Base-by-base conservation (phyloP, 2,329 filamentous ascomycete species). In the Aschersonia sp. region DNA sequence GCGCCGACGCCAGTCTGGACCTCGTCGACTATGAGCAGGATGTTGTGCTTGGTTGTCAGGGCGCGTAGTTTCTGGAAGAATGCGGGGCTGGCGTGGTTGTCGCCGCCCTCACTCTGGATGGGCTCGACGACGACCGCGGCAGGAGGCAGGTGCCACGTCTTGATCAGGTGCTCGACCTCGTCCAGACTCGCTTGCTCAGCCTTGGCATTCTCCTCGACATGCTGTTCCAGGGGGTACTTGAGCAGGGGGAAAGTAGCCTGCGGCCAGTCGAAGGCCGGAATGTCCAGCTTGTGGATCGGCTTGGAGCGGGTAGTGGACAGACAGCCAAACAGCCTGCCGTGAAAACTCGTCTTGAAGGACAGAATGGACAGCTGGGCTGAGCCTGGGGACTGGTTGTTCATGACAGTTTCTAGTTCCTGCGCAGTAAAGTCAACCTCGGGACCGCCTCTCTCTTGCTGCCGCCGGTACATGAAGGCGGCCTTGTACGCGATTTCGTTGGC, bases 401-500 rank as follows among this genome's bases (percentile, higher is more conserved):
- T 94, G 58, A 78, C 72, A 8, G 79, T 81, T 44, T 70, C 62
- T 51, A 89, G 72, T 66, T 95, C 89, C 58, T 85, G 79, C 46
- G 79, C 68, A 35, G 83, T 85, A 70, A 94, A 94, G 49, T 90
- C 85, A 48, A 82, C 84, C 39, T 82, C 65, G 43, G 78, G 71
- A 6, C 87, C 87, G 55, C 87, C 87, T 52, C 89, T 85, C 67
- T 92, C 79, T 53, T 80, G 75, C 65, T 87, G 85, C 45, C 85
- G 81, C 60, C 83, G 82, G 76, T 83, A 94, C 82, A 95, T 95
- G 70, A 95, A 95, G 45, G 89, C 88, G 7, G 88, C 88, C 71
- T 95, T 95, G 78, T 87, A 95, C 42, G 89, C 89, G 35, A 86
- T 85, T 70, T 95, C 89, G 69, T 95, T 95, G 66, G 88, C 88